Base-by-base conservation (phyloP, 371 early-diverging fungal genomes). In the Coemansia sp. region DNA sequence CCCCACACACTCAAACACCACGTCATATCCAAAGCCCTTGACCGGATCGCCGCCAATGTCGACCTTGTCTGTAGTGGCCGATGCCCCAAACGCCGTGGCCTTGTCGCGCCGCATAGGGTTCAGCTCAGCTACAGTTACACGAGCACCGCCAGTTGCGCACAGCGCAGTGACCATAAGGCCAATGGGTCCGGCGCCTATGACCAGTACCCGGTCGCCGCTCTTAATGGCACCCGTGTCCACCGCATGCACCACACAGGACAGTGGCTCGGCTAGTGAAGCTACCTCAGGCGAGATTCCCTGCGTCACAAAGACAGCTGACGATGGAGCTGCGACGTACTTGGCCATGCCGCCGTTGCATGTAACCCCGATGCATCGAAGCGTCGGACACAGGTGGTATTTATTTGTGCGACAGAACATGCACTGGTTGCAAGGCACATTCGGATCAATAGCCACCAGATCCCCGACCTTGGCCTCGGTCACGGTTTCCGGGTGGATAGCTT, bases 1-100 rank as follows among this genome's bases (percentile, higher is more conserved):
- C 31, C 84, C 84, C 1, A 83, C 84, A 55, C 84, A 84, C 65
- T 84, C 84, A 61, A 81, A 84, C 2, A 84, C 82, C 5, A 83
- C 82, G 65, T 84, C 84, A 48, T 69, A 84, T 1, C 82, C 82
- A 29, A 55, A 70, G 42, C 82, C 84, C 42, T 68, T 58, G 24
- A 69, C 57, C 14, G 81, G 80, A 33, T 80, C 76, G 9, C 79
- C 82, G 48, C 76, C 69, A 33, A 69, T 53, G 36, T 79, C 62
- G 5, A 65, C 78, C 6, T 71, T 72, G 29, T 80, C 77, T 16
- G 78, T 65, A 36, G 62, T 59, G 7, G 58, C 77, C 2, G 75
- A 67, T 14, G 70, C 44, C 33, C 83, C 81, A 72, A 82, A 82
- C n/a, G 77, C 62, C 1, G 44, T 16, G 2, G 83, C 84, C 36